phyloP scores from a whole-genome alignment of 176 grass and related monocot genomes.

The Oropetium thomaeum region DNA sequence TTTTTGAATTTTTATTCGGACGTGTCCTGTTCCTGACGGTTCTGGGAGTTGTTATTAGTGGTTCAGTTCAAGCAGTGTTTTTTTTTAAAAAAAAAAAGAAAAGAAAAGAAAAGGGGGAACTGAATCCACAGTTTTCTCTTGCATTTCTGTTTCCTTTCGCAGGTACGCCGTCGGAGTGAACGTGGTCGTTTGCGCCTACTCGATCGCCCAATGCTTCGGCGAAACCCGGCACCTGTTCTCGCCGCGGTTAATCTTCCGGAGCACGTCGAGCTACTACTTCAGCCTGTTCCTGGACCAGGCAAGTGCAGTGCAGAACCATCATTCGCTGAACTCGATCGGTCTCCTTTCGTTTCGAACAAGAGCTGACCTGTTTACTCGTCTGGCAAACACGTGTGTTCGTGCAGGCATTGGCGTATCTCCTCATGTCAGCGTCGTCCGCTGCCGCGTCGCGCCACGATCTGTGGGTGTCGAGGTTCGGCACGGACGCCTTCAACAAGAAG shows the following conservation, averaged over 20 bases:
- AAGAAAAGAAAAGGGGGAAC: no score
- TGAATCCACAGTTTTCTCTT: background rate
- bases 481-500: conserved; percentile 70
- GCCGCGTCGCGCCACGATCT: conserved; percentile 80
- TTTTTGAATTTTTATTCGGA: background rate
- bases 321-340: background rate
- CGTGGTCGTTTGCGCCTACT: conserved; percentile 70
- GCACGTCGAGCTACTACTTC: conserved; percentile 51
- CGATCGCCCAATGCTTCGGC: conserved; percentile 49
- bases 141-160: conserved; percentile 11
- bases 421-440: conserved; percentile 84
- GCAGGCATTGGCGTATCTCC: conserved; percentile 84
- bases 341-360: background rate
- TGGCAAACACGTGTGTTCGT: background rate
- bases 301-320: conserved; percentile 6
- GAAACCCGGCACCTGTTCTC: conserved; percentile 38
- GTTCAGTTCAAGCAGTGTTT: background rate
- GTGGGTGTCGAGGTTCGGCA: conserved; percentile 83
- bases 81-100: background rate
- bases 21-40: conserved; percentile 1
- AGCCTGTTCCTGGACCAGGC: conserved; percentile 83
- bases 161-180: conserved; percentile 76
- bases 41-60: background rate
- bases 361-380: background rate
- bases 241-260: conserved; percentile 29